These are phyloP conservation scores for Carex myosuroides DNA, from an alignment of 176 grass and related monocot species.

Conservation along the genomic window DNA sequence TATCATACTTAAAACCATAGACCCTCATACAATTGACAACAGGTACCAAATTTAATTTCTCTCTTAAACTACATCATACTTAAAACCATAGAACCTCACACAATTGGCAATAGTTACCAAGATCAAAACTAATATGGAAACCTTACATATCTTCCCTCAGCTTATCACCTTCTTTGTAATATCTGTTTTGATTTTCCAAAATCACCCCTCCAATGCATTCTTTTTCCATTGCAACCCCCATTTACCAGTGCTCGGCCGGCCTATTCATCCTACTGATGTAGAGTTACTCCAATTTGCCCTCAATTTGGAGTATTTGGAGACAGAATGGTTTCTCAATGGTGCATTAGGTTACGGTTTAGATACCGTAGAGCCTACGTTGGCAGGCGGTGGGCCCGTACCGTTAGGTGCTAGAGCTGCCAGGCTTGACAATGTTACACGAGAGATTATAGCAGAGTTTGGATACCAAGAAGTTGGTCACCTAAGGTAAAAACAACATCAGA, in stretches of 20 bases:
- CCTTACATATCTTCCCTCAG: background rate
- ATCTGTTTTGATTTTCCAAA: background rate
- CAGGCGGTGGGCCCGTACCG: slow-evolving; percentile 34
- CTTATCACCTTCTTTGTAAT: background rate
- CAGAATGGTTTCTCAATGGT: slow-evolving; percentile 70
- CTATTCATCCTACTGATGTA: slow-evolving; percentile 50
- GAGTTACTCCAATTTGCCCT: slow-evolving; percentile 70
- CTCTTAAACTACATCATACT: background rate
- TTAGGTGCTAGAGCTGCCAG: slow-evolving; percentile 29
- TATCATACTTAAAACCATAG: slow-evolving; percentile 7
- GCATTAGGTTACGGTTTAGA: slow-evolving; percentile 57
- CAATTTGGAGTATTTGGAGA: slow-evolving; percentile 75
- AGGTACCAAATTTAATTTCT: background rate
- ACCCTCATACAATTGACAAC: background rate
- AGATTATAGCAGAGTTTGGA: slow-evolving; percentile 63
- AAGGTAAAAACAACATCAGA: slow-evolving; percentile 1
- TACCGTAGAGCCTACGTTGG: slow-evolving; percentile 33
- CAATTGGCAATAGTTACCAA: background rate
- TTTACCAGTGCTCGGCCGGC: slow-evolving; percentile 18
- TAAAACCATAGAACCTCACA: background rate
- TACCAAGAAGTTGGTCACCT: slow-evolving; percentile 81
- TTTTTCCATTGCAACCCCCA: slow-evolving; percentile 25
- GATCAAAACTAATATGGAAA: slow-evolving; percentile 27
- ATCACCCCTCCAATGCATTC: slow-evolving; percentile 22
- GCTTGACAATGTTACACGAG: slow-evolving; percentile 46